Percentiles rank a stretch among this genome's conserved stretches.
phyloP scores from a whole-genome alignment of 768 basidiomycete species.

The Kwoniella shandongensis region DNA sequence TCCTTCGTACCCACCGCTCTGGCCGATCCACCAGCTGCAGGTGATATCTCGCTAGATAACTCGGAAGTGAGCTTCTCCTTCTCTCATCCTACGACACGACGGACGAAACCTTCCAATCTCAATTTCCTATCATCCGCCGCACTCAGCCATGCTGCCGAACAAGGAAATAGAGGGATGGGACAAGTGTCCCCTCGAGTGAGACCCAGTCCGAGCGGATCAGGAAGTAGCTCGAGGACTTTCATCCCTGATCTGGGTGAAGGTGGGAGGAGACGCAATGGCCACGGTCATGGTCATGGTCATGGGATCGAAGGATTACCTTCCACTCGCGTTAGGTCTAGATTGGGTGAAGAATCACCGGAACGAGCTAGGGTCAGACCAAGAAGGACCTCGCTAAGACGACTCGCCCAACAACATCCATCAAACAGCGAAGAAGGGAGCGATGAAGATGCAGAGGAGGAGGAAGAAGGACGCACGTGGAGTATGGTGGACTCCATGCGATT shows the following conservation, averaged over 20 bases:
- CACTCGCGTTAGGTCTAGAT: conserved; percentile 6
- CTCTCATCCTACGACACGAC: conserved; percentile 24
- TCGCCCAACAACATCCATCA: not conserved
- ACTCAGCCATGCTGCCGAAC: conserved; percentile 22
- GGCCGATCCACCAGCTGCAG: not conserved
- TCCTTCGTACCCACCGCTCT: conserved; percentile 23
- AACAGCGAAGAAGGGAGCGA: conserved; percentile 5
- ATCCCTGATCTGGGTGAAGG: not conserved
- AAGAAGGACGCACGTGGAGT: conserved; percentile 60
- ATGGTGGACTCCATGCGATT: conserved; percentile 93
- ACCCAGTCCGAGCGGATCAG: conserved; percentile 10
- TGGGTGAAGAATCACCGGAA: conserved; percentile 12
- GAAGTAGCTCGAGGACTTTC: not conserved
- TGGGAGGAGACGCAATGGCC: not conserved
- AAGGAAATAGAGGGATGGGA: conserved; percentile 42
- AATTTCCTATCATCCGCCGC: conserved; percentile 3
- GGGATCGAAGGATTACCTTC: conserved; percentile 5
- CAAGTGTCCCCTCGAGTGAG: conserved; percentile 38
- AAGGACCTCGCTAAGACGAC: conserved; percentile 19
- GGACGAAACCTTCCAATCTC: conserved; percentile 1
- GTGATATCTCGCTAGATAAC: conserved; percentile 15
- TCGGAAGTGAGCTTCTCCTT: conserved; percentile 23
- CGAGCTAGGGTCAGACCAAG: conserved; percentile 6
- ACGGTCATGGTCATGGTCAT: conserved; percentile 1
- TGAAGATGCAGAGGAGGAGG: conserved; percentile 48